Evolutionary conservation across 805 yeast genomes (phyloP).

Genomic region (Metschnikowia arizonensis): DNA sequence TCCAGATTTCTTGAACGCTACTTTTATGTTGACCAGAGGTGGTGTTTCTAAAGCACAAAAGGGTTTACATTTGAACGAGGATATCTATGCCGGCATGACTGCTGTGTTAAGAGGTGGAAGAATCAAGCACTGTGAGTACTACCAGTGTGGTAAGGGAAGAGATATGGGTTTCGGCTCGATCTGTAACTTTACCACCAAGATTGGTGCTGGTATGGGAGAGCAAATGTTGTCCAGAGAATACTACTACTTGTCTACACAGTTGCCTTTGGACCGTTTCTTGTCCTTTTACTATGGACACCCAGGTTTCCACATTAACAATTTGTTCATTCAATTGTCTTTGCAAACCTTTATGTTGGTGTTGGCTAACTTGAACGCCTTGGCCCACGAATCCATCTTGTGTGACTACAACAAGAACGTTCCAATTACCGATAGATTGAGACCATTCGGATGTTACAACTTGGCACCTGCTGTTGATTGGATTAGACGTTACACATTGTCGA

Average conservation of each 20-base stretch:
- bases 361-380: conserved; percentile 59
- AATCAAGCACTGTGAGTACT: conserved; percentile 77
- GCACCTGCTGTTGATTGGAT: conserved; percentile 73
- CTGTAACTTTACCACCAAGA: conserved; percentile 75
- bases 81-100: conserved; percentile 82
- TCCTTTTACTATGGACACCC: conserved; percentile 85
- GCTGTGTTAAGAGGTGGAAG: conserved; percentile 78
- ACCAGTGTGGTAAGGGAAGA: conserved; percentile 84
- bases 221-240: conserved; percentile 81
- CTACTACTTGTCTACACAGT: conserved; percentile 70
- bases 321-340: conserved; percentile 63
- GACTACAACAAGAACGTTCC: conserved; percentile 55
- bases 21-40: conserved; percentile 80
- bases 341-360: conserved; percentile 53
- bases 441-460: conserved; percentile 68
- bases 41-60: conserved; percentile 85
- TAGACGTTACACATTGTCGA: conserved; percentile 66
- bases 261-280: conserved; percentile 72
- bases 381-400: conserved; percentile 60
- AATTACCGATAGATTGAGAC: conserved; percentile 56
- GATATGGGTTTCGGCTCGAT: conserved; percentile 83
- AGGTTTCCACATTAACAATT: conserved; percentile 78
- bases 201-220: conserved; percentile 91
- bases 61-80: conserved; percentile 79
- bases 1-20: conserved; percentile 73